Conservation (phyloP, 768 basidiomycete species). For the Phylloporus sp. region DNA sequence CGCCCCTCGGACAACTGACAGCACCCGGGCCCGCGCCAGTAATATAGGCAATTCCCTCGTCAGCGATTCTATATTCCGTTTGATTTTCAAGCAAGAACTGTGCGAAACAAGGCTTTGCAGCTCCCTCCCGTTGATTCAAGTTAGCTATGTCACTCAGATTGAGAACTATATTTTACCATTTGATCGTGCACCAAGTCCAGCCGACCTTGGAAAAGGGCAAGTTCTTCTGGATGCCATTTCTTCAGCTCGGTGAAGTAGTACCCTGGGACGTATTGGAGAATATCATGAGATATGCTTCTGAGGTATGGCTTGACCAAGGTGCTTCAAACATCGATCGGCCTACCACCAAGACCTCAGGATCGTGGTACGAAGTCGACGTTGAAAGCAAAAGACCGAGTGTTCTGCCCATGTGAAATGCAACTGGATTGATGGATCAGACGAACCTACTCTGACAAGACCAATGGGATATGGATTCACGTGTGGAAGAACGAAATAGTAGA, state of each 20-base stretch:
- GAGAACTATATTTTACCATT: constrained; percentile 19
- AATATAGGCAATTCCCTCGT: constrained; percentile 37
- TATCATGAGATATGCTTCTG: constrained; percentile 27
- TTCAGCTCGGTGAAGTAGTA: constrained; percentile 51
- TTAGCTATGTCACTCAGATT: neutral
- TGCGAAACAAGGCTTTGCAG: constrained; percentile 31
- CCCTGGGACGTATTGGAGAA: constrained; percentile 21
- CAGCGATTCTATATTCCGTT: constrained; percentile 26
- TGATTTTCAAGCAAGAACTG: constrained; percentile 38
- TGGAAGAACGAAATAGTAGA: too few relatives aligned
- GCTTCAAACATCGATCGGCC: constrained; percentile 20
- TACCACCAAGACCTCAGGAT: constrained; percentile 33
- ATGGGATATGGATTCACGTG: too few relatives aligned
- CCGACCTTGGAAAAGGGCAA: constrained; percentile 30
- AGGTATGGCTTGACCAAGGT: constrained; percentile 25
- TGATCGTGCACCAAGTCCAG: constrained; percentile 26
- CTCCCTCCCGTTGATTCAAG: constrained; percentile 19
- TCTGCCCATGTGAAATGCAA: too few relatives aligned
- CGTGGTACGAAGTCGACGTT: constrained; percentile 36
- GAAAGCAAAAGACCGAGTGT: too few relatives aligned
- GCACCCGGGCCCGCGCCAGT: constrained; percentile 42
- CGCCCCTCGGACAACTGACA: constrained; percentile 23
- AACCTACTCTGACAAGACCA: too few relatives aligned
- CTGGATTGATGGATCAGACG: too few relatives aligned
- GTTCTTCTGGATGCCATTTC: constrained; percentile 46